Conservation (phyloP, 257 asterid genomes). For the Fraxinus pennsylvanica region DNA sequence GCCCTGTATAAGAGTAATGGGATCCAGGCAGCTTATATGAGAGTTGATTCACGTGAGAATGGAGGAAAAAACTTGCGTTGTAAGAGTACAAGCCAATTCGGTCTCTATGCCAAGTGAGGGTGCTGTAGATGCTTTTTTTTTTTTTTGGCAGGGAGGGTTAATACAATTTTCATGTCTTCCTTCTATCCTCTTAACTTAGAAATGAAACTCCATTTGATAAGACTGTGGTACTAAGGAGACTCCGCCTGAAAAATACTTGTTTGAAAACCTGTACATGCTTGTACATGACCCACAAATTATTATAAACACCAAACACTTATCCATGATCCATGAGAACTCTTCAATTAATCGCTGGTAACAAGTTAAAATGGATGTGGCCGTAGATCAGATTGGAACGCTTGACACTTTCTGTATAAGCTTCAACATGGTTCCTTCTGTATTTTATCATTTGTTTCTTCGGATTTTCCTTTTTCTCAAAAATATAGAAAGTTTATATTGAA, state of each 20-base stretch:
- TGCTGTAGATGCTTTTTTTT: no score
- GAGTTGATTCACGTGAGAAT: no score
- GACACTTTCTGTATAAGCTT: background rate
- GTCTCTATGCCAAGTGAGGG: no score
- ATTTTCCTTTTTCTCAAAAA: slow-evolving; percentile 17
- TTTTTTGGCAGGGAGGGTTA: no score
- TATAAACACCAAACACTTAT: background rate
- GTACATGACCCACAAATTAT: background rate
- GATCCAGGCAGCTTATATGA: slow-evolving; percentile 12
- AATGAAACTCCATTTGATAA: no score
- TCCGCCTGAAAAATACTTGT: no score
- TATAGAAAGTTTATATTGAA: slow-evolving; percentile 18
- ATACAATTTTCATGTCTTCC: no score
- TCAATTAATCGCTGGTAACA: slow-evolving; percentile 3
- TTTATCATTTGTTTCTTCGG: background rate
- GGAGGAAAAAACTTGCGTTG: no score
- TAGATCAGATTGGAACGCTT: background rate
- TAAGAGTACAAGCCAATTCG: no score
- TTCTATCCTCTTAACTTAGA: no score
- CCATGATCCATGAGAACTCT: background rate
- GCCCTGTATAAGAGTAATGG: background rate
- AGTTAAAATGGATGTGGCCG: slow-evolving; percentile 18
- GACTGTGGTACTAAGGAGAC: no score
- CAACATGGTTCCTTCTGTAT: background rate
- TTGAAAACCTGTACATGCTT: no score